A percentile compares a stretch with the other conserved stretches of the same genome.
These are phyloP conservation scores for Eucommia ulmoides DNA, from an alignment of 257 asterid genomes.

Conservation along the genomic window DNA sequence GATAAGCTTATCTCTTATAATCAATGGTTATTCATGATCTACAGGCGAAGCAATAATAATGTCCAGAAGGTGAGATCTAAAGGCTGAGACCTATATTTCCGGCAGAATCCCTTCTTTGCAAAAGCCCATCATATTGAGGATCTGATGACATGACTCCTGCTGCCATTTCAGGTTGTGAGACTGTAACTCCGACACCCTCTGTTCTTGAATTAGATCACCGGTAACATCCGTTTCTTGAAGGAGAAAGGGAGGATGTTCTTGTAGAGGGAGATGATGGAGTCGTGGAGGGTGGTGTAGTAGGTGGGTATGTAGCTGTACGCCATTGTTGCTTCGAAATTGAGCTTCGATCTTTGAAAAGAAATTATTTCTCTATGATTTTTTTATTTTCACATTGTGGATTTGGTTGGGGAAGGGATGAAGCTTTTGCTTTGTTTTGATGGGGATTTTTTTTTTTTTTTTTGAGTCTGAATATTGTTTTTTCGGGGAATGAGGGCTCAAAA, in stretches of 20 bases:
- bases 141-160: conserved; percentile 92
- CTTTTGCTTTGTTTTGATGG: no score
- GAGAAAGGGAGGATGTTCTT: conserved; percentile 73
- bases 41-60: conserved; percentile 47
- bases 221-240: conserved; percentile 69
- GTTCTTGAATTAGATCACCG: conserved; percentile 87
- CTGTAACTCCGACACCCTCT: conserved; percentile 66
- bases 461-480: no score
- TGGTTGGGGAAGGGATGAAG: no score
- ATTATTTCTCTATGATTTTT: no score
- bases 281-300: conserved; percentile 74
- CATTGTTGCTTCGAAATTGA: no score
- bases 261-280: conserved; percentile 80
- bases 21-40: conserved; percentile 58
- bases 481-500: no score
- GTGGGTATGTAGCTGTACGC: conserved; percentile 67
- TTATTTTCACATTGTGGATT: no score
- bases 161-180: conserved; percentile 91
- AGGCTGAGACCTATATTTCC: conserved; percentile 72
- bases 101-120: conserved; percentile 66
- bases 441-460: no score
- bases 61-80: conserved; percentile 60
- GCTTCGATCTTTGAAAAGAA: no score
- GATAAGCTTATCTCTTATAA: conserved; percentile 74
- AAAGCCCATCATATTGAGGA: conserved; percentile 73